Evolutionary conservation across 2,329 filamentous ascomycete genomes (phyloP).

Genomic region (Ophiostoma populinum): DNA sequence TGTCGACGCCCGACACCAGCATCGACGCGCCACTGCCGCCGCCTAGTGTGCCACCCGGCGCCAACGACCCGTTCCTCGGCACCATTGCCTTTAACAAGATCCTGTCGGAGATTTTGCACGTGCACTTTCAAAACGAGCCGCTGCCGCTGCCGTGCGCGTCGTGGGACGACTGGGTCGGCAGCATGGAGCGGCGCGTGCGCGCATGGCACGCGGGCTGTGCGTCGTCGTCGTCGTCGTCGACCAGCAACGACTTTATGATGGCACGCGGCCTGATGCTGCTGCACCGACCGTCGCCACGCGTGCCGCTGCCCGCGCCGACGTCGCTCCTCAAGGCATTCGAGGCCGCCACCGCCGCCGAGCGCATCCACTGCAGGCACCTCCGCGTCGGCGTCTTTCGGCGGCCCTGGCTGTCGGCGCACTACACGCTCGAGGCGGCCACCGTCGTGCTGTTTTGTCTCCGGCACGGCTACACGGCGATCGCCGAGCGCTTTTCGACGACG

Average conservation of each 20-base stretch:
- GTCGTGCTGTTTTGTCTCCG: constrained; percentile 17
- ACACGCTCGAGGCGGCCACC: constrained; percentile 9
- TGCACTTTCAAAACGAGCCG: constrained; percentile 10
- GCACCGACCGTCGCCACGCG: constrained; percentile 8
- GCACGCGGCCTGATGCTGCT: constrained; percentile 8
- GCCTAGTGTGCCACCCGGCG: background rate
- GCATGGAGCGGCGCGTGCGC: constrained; percentile 7
- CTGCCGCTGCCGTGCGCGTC: constrained; percentile 1
- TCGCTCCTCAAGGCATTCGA: constrained; percentile 10
- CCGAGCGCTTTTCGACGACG: constrained; percentile 13
- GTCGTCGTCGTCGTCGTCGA: background rate
- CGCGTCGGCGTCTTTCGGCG: constrained; percentile 8
- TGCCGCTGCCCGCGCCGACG: constrained; percentile 5
- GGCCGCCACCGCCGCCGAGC: constrained; percentile 8
- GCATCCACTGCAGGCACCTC: constrained; percentile 9
- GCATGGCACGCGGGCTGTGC: constrained; percentile 4
- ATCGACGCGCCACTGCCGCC: constrained; percentile 6
- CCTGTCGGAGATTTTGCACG: constrained; percentile 9
- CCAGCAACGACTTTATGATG: constrained; percentile 4
- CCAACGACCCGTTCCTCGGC: constrained; percentile 5
- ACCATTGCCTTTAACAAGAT: constrained; percentile 6
- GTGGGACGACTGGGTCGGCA: constrained; percentile 10
- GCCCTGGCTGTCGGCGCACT: constrained; percentile 10
- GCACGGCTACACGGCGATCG: constrained; percentile 16
- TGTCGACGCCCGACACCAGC: constrained; percentile 8